Evolutionary conservation across 1,284 basidiomycete genomes (phyloP), one percentile per base, ranked within the genome.

Genomic region (Cronartium quercuum): DNA sequence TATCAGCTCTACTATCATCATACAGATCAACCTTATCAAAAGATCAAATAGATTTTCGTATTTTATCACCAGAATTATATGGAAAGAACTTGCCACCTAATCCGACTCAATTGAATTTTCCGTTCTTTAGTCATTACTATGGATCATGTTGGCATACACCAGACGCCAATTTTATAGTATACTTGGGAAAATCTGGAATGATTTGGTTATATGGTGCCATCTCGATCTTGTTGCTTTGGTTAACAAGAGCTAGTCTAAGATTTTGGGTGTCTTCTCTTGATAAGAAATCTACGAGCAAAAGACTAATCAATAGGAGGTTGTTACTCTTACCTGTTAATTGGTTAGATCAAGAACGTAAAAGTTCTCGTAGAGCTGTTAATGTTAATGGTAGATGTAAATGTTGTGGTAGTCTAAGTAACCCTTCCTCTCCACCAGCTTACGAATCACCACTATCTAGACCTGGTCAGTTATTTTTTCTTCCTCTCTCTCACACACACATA

Each of bases 71-170:
- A 83, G 86, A 89, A 5, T 86, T 98, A 9, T 98, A 98, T 79
- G 95, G 95, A 77, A 98, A 98, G 84, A 98, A 98, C 81, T 91
- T 92, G 12, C 92, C 91, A 0, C 92, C 92, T 1, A 88, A 95
- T 81, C 88, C 93, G 29, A 98, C 95, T 86, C 60, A 58, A 5
- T 60, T 37, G 9, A 40, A 37, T n/a, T 41, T 35, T 6, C 58
- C 68, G 1, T 97, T 95, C 83, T 86, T 80, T 76, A 77, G 88
- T 21, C 95, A 98, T 83, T 94, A 89, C 83, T 98, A 98, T 80
- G 95, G 94, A 38, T 94, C 92, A 79, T 94, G 91, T 79, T 98
- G 95, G 95, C 83, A 84, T 71, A 81, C 80, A 0, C 79, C 80
- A 66, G 82, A 82, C 70, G 82, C 82, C 0, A 81, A 79, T 12